phyloP scores from a whole-genome alignment of 2,329 filamentous ascomycete genomes.

The Parafenestella ontariensis region DNA sequence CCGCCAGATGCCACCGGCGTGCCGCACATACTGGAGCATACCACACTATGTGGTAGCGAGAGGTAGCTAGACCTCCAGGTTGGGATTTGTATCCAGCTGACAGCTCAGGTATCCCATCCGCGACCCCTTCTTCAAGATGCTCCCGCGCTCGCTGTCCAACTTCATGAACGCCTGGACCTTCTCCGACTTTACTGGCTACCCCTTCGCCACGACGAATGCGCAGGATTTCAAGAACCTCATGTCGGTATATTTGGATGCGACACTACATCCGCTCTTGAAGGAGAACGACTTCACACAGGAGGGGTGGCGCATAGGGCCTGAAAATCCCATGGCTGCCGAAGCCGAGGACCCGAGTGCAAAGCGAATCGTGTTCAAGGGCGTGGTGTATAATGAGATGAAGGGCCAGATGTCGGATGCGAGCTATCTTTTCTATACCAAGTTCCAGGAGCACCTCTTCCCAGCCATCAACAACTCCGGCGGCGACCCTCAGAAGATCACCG shows the following conservation, averaged over 20 bases:
- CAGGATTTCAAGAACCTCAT: slow-evolving; percentile 96
- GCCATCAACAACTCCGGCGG: slow-evolving; percentile 96
- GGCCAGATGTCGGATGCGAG: slow-evolving; percentile 97
- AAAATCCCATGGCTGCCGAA: slow-evolving; percentile 70
- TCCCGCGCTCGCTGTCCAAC: slow-evolving; percentile 96
- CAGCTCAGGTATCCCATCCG: slow-evolving; percentile 83
- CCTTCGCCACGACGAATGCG: slow-evolving; percentile 94
- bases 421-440: slow-evolving; percentile 94
- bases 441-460: slow-evolving; percentile 93
- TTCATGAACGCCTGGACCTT: slow-evolving; percentile 99
- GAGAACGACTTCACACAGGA: slow-evolving; percentile 94
- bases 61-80: slow-evolving; percentile 64
- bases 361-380: slow-evolving; percentile 90
- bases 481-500: slow-evolving; percentile 94
- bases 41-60: slow-evolving; percentile 91
- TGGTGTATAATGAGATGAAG: slow-evolving; percentile 99
- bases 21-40: slow-evolving; percentile 97
- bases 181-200: slow-evolving; percentile 95
- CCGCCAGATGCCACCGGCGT: slow-evolving; percentile 95
- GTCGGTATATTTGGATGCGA: slow-evolving; percentile 96
- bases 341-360: slow-evolving; percentile 61
- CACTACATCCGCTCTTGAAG: slow-evolving; percentile 86
- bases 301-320: slow-evolving; percentile 93
- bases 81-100: slow-evolving; percentile 7
- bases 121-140: slow-evolving; percentile 99